These are phyloP conservation scores for Exophiala sp. DNA, from an alignment of 2,329 filamentous ascomycete genomes.

Conservation along the genomic window DNA sequence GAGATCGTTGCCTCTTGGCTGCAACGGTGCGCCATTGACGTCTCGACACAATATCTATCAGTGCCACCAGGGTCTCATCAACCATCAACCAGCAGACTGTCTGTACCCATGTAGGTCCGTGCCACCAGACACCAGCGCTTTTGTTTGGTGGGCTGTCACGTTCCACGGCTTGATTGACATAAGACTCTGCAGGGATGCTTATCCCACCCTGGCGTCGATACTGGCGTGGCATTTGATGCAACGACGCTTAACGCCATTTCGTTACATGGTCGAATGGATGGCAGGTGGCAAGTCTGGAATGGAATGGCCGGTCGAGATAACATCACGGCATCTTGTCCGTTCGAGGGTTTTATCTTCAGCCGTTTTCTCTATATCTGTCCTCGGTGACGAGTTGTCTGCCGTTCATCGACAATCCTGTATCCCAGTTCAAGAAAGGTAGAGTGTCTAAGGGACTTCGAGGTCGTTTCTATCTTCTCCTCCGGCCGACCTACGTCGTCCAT, in stretches of 20 bases:
- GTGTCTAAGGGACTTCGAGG: too few species aligned
- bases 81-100: too few species aligned
- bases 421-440: too few species aligned
- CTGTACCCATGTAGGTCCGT: not conserved
- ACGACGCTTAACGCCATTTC: constrained; percentile 1
- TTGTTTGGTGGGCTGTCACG: too few species aligned
- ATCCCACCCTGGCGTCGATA: constrained; percentile 6
- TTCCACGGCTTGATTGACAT: constrained; percentile 2
- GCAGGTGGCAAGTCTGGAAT: not conserved
- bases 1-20: constrained; percentile 5
- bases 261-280: constrained; percentile 1
- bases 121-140: not conserved
- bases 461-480: too few species aligned
- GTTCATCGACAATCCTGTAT: too few species aligned
- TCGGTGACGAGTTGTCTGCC: not conserved
- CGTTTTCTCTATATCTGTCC: not conserved
- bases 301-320: not conserved
- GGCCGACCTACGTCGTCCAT: not conserved
- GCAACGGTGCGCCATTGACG: constrained; percentile 7
- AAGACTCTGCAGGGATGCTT: constrained; percentile 8
- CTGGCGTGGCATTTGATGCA: constrained; percentile 6
- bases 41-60: constrained; percentile 9
- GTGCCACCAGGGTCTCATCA: too few species aligned
- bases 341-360: not conserved
- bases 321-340: not conserved